Evolutionary conservation across 2,329 filamentous ascomycete species (phyloP), one percentile per base, ranked within the genome.

Genomic region (Xylariaceae sp.): DNA sequence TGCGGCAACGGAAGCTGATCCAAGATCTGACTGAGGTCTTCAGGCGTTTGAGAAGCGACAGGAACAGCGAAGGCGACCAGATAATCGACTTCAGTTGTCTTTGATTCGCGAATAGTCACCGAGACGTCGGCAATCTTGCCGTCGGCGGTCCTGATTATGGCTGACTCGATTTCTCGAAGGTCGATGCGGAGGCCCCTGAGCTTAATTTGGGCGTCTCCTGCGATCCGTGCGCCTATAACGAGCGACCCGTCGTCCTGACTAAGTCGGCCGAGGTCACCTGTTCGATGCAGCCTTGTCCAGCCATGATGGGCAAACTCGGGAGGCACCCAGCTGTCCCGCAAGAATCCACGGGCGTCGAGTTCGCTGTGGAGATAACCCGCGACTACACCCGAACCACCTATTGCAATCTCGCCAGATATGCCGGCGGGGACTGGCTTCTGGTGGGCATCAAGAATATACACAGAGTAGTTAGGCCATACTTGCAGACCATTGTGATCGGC

Each of bases 311-410:
- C 29, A 2, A 61, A 64, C 2, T 71, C 73, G 17, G 61, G 16
- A 62, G 60, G 29, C 47, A 34, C 40, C 37, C 29, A 67, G 46
- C 43, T 67, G 61, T 23, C 39, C 21, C 17, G 28, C 36, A 29
- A 21, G 12, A 52, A 52, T 1, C 43, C 34, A 9, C 28, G 34
- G 1, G 63, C 61, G 21, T 50, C 44, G 5, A 62, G 61, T 3
- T 72, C 63, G 1, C 67, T 61, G 37, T 72, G 66, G 11, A 80
- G 62, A 60, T 81, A 82, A 3, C 78, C 78, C 1, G 53, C 44
- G 2, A 72, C 65, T 6, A 81, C 73, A 43, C 79, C 76, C 1
- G 75, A 68, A 4, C 79, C 79, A 1, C 77, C 73, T 3, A 78
- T 65, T 33, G 70, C 74, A 3, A 81, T 68, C 61, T 81, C 74